Base-by-base conservation (phyloP, 2,329 filamentous ascomycete genomes). In the Rhexocercosporidium sp. region DNA sequence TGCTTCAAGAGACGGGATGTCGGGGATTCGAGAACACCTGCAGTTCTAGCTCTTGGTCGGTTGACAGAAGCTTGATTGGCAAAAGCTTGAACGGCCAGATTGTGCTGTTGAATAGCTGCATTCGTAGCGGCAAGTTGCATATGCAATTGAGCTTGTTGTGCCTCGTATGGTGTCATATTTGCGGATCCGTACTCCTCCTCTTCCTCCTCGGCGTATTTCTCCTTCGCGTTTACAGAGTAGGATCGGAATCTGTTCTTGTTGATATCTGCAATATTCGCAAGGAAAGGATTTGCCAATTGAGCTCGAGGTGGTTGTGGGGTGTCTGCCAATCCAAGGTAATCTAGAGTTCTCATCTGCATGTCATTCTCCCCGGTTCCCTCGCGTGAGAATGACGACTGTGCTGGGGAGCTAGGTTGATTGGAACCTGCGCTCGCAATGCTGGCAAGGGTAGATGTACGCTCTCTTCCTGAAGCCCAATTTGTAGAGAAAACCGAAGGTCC, bases 221-320 rank as follows among this genome's bases (percentile, higher is more conserved):
- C 95, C 80, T 97, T 97, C 65, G 97, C 96, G 79, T 99, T 99
- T 71, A 99, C 96, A 0, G 96, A 99, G 79, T 97, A 98, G 1
- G 96, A 99, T 56, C 96, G 90, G 84, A 98, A 97, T 62, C 96
- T 89, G 78, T 92, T 98, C 77, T 88, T 92, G 71, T 90, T 91
- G 72, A 93, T 86, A 77, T 92, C 90, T 69, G 90, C 89, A 47
- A 95, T 83, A 75, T 92, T 92, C 53, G 91, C 90, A 39, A 95
- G 84, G 71, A 93, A 91, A 2, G 92, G 90, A 9, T 92, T 90
- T 49, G 83, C 89, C 69, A 96, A 82, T 70, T 90, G 91, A 59
- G 92, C 90, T 70, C 90, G 88, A 68, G 88, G 84, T 62, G 92
- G 91, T 77, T 97, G 93, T 22, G 96, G 95, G 18, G 94, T 97